A percentile compares a stretch with the other conserved stretches of the same genome.
Conservation (phyloP, 192 early-diverging fungal species). For the Kappamyces sp. region DNA sequence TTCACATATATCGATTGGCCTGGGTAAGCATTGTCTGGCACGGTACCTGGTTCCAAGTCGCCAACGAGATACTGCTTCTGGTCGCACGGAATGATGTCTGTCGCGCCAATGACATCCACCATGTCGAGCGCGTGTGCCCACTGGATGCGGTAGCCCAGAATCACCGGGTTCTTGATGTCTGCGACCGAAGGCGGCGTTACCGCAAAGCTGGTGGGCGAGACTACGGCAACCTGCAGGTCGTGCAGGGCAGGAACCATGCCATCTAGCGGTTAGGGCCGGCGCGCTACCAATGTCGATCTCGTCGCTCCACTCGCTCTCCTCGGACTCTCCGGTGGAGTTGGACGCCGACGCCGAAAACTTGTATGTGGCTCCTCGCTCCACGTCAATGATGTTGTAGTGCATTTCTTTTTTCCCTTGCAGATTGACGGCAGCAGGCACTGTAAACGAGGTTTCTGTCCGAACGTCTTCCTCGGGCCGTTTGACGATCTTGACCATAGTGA, state of each 20-base stretch:
- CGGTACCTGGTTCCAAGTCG: slow-evolving; percentile 16
- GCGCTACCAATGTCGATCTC: slow-evolving; percentile 33
- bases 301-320: slow-evolving; percentile 34
- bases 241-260: slow-evolving; percentile 27
- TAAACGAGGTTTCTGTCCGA: slow-evolving; percentile 8
- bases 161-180: slow-evolving; percentile 10
- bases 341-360: slow-evolving; percentile 23
- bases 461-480: background rate
- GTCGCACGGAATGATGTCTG: slow-evolving; percentile 11
- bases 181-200: slow-evolving; percentile 15
- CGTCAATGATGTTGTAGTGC: slow-evolving; percentile 23
- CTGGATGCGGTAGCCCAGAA: slow-evolving; percentile 24
- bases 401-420: slow-evolving; percentile 4
- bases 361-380: slow-evolving; percentile 27
- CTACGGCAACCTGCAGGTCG: slow-evolving; percentile 18
- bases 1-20: slow-evolving; percentile 14
- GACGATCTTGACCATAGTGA: slow-evolving; percentile 5
- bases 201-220: slow-evolving; percentile 21
- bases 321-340: slow-evolving; percentile 26
- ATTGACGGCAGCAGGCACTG: slow-evolving; percentile 7
- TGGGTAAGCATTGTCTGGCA: slow-evolving; percentile 4
- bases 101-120: background rate
- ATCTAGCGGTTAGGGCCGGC: slow-evolving; percentile 13
- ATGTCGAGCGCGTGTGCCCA: slow-evolving; percentile 1
- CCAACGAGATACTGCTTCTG: slow-evolving; percentile 14